Percentiles rank a stretch among this genome's conserved stretches.
Conservation (phyloP, 345 rosid genomes). For the Brassica cretica region DNA sequence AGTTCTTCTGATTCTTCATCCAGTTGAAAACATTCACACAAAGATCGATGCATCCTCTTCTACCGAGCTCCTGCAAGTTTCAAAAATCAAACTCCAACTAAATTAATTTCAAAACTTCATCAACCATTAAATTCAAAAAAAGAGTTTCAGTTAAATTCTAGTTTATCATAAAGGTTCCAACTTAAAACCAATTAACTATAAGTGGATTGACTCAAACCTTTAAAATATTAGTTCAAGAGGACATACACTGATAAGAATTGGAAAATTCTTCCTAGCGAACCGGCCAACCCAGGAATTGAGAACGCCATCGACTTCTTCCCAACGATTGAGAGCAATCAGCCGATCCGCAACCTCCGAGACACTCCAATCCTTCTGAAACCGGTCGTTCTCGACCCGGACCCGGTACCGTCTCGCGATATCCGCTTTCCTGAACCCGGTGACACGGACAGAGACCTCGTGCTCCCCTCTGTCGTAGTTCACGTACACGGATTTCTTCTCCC, state of each 20-base stretch:
- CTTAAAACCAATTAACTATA: background rate
- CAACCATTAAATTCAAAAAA: slow-evolving; percentile 3
- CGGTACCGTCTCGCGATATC: slow-evolving; percentile 67
- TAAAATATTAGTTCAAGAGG: background rate
- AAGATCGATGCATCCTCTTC: slow-evolving; percentile 69
- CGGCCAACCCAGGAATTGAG: slow-evolving; percentile 90
- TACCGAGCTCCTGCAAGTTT: slow-evolving; percentile 63
- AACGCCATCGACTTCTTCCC: slow-evolving; percentile 58
- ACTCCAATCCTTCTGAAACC: slow-evolving; percentile 88
- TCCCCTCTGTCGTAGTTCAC: slow-evolving; percentile 83
- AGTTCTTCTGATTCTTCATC: slow-evolving; percentile 85
- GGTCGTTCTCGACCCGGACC: slow-evolving; percentile 55
- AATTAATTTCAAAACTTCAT: background rate
- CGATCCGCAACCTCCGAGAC: slow-evolving; percentile 67
- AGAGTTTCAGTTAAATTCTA: background rate
- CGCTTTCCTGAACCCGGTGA: slow-evolving; percentile 62
- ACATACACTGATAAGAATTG: slow-evolving; percentile 63
- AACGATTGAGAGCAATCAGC: slow-evolving; percentile 54
- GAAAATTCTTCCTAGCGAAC: slow-evolving; percentile 77
- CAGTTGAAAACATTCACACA: slow-evolving; percentile 63
- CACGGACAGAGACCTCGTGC: slow-evolving; percentile 58
- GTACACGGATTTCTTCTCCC: slow-evolving; percentile 51
- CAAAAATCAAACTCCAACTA: background rate
- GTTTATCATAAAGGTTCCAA: background rate
- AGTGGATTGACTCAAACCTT: no score